Conservation (phyloP, 2,329 filamentous ascomycete species). For the Albifimbria verrucaria region DNA sequence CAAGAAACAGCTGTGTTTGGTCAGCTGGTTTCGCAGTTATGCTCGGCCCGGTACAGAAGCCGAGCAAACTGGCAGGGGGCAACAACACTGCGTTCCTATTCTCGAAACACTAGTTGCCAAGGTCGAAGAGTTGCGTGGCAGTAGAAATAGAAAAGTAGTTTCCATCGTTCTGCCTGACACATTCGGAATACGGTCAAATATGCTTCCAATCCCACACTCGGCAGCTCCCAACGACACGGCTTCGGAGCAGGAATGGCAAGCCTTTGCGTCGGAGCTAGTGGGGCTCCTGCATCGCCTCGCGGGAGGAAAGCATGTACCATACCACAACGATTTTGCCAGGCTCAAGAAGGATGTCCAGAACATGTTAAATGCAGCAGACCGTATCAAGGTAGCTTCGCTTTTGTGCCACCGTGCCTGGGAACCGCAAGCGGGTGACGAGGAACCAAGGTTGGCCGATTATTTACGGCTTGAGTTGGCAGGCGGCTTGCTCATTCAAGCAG, state of each 20-base stretch:
- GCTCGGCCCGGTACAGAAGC: background rate
- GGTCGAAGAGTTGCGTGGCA: constrained; percentile 9
- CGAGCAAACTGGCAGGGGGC: constrained; percentile 12
- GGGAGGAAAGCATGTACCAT: constrained; percentile 9
- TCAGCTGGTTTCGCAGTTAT: background rate
- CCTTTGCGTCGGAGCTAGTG: constrained; percentile 11
- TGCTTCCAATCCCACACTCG: constrained; percentile 12
- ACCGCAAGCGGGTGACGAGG: background rate
- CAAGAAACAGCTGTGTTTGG: background rate
- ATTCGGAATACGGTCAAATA: constrained; percentile 10
- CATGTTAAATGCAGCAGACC: background rate
- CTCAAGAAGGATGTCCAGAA: constrained; percentile 9
- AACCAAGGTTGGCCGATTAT: constrained; percentile 12
- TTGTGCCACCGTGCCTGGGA: background rate
- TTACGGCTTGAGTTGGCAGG: constrained; percentile 14
- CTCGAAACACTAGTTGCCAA: constrained; percentile 12
- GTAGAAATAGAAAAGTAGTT: background rate
- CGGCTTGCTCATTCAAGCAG: constrained; percentile 6
- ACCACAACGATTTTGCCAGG: constrained; percentile 17
- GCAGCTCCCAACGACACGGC: background rate
- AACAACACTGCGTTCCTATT: constrained; percentile 16
- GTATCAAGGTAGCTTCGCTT: background rate
- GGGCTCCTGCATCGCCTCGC: constrained; percentile 10
- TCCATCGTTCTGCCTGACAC: constrained; percentile 10
- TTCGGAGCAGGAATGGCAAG: background rate